phyloP scores from a whole-genome alignment of 306 rosid genomes.

The Prunus campanulata region DNA sequence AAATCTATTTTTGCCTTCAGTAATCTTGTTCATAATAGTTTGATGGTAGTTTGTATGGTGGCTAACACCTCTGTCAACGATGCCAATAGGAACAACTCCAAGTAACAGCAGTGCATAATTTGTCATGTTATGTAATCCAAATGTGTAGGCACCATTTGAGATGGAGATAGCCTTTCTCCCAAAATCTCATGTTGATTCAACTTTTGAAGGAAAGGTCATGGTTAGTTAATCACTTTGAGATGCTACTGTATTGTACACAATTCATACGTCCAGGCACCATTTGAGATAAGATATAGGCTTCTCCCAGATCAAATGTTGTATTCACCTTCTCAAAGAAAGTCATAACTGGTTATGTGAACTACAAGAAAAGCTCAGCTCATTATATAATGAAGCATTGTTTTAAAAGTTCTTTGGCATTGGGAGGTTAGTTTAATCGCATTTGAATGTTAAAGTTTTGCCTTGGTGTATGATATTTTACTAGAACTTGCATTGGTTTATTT shows the following conservation, averaged over 20 bases:
- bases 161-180: background rate
- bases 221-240: background rate
- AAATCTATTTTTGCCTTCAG: background rate
- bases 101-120: background rate
- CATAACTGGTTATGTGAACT: background rate
- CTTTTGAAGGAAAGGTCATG: background rate
- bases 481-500: background rate
- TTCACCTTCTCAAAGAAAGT: background rate
- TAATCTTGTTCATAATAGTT: background rate
- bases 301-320: background rate
- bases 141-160: background rate
- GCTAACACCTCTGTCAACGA: background rate
- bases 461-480: background rate
- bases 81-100: background rate
- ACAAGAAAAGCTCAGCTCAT: background rate
- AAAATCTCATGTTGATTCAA: background rate
- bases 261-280: background rate
- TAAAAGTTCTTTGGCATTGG: background rate
- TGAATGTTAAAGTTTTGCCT: background rate
- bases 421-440: background rate
- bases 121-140: background rate
- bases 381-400: background rate
- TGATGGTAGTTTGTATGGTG: background rate
- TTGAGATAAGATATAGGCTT: background rate
- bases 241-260: background rate